Base-by-base conservation (phyloP, 768 basidiomycete genomes). In the Cubamyces sp. region DNA sequence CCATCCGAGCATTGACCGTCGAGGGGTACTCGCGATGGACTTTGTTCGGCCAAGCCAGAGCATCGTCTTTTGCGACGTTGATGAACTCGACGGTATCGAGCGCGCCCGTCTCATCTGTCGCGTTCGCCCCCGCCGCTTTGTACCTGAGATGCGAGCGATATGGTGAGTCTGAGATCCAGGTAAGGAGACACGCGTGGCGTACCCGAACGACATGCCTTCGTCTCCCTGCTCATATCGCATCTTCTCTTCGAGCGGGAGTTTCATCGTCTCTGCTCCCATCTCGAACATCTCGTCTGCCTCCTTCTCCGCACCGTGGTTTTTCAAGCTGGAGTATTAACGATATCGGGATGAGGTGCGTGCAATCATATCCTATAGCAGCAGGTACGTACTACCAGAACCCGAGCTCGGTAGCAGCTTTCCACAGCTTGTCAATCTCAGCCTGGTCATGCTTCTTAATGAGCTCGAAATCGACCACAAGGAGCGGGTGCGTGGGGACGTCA, bases 321-420 rank as follows among this genome's bases (percentile, higher is more conserved):
- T 79, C 26, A 82, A 69, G 57, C 80, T 80, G 48, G 0, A 7
- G 14, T 4, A 21, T 12, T 18, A 34, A n/a, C 15, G 46, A 28
- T 12, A 7, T 54, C n/a, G 47, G 37, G 11, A 39, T 23, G 25
- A 34, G 34, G 34, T 34, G 34, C 34, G 5, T 34, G 34, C 9
- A 9, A 1, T 34, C 34, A 34, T 8, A 34, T 34, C 11, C 34
- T 9, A 5, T 1, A 34, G 5, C 1, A 34, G 9, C 34, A 3
- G 34, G n/a, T 48, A 79, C 81, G 68, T 67, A 82, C 79, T 83
- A 84, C 79, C 82, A 84, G 70, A 84, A 84, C 1, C 83, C 83
- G 15, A 84, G 72, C 26, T 74, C 71, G 0, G 79, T 81, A 18
- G 80, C 79, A 0, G 82, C 82, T 23, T 78, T 68, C 79, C 79